Evolutionary conservation across 2,329 filamentous ascomycete genomes (phyloP).

Genomic region (Ophiocordyceps unilateralis): DNA sequence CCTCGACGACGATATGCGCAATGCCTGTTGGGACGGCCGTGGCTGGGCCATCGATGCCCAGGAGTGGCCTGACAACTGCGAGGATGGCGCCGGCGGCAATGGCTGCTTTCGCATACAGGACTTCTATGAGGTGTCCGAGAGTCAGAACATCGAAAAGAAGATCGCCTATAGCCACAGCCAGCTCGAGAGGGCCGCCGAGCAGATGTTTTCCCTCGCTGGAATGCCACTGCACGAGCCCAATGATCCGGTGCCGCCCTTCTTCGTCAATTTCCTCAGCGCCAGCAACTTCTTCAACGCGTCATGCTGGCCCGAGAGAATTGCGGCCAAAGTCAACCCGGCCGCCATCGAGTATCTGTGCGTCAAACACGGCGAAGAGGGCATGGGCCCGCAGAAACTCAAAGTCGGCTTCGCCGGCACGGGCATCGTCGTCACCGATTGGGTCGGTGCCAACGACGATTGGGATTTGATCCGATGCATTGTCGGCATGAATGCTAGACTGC

Average conservation of each 20-base stretch:
- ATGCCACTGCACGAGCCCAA: conserved; percentile 10
- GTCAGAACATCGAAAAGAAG: conserved; percentile 63
- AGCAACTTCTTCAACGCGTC: conserved; percentile 87
- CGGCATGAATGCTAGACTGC: conserved; percentile 67
- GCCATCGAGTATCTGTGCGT: conserved; percentile 45
- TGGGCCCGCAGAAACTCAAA: conserved; percentile 29
- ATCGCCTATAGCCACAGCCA: conserved; percentile 57
- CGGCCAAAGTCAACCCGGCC: conserved; percentile 70
- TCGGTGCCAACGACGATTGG: conserved; percentile 76
- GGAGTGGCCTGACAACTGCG: conserved; percentile 76
- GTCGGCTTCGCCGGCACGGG: conserved; percentile 65
- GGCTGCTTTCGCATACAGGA: conserved; percentile 78
- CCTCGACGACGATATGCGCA: conserved; percentile 36
- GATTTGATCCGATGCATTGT: conserved; percentile 75
- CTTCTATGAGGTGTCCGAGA: conserved; percentile 75
- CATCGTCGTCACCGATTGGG: conserved; percentile 86
- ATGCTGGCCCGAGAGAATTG: conserved; percentile 90
- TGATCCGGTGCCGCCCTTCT: conserved; percentile 42
- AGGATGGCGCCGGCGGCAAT: conserved; percentile 50
- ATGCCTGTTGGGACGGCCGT: conserved; percentile 28
- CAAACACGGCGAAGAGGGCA: conserved; percentile 33
- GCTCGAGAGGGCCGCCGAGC: conserved; percentile 51
- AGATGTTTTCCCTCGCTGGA: conserved; percentile 25
- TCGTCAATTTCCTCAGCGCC: conserved; percentile 77
- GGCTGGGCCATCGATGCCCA: conserved; percentile 45